These are phyloP conservation scores for Tulasnella sp. DNA, from an alignment of 768 basidiomycete genomes.

Conservation along the genomic window DNA sequence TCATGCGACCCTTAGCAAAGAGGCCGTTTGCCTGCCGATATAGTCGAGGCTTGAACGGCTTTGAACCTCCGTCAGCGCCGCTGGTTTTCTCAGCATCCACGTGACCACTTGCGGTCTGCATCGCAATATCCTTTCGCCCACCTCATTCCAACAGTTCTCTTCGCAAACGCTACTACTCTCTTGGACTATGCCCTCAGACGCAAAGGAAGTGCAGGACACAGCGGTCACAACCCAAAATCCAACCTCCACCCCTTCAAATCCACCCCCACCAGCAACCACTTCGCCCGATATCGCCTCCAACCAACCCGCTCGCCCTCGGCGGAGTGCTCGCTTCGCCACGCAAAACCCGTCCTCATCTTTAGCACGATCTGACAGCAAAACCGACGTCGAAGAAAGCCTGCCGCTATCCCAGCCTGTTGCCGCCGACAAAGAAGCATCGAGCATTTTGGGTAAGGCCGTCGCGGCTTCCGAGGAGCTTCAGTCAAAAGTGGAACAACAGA, in stretches of 20 bases:
- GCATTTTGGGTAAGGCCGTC: background rate
- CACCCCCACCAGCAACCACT: background rate
- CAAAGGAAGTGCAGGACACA: background rate
- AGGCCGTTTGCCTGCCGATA: background rate
- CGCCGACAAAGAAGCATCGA: background rate
- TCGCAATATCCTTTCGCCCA: conserved; percentile 1
- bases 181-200: background rate
- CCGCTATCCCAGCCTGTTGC: background rate
- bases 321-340: background rate
- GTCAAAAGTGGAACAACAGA: background rate
- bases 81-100: background rate
- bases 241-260: background rate
- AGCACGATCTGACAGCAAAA: background rate
- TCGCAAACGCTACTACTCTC: background rate
- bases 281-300: background rate
- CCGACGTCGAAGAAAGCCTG: background rate
- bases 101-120: background rate
- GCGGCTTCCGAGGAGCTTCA: background rate
- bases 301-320: background rate
- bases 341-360: background rate
- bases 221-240: background rate
- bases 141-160: background rate
- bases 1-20: background rate
- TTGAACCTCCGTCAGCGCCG: background rate
- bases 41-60: background rate